Percentiles rank a stretch among this genome's conserved stretches.
These are phyloP conservation scores for Colletotrichum zoysiae DNA, from an alignment of 2,329 filamentous ascomycete species.

Conservation along the genomic window DNA sequence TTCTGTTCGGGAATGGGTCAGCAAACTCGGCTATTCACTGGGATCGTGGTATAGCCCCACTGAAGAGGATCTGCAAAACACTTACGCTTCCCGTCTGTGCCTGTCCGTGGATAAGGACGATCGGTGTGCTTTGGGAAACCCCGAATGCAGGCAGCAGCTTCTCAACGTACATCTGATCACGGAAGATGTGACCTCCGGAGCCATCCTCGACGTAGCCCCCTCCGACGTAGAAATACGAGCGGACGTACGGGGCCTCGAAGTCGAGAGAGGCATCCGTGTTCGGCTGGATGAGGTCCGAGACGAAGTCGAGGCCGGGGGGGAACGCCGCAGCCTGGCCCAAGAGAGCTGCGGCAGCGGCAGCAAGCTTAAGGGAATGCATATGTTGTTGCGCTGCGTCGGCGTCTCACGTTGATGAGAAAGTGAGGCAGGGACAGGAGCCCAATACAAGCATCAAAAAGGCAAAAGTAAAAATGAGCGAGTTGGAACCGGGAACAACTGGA, in stretches of 20 bases:
- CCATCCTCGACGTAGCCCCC: slow-evolving; percentile 51
- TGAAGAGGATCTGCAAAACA: slow-evolving; percentile 24
- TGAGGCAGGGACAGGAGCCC: slow-evolving; percentile 10
- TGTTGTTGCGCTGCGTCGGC: slow-evolving; percentile 21
- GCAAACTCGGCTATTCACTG: slow-evolving; percentile 7
- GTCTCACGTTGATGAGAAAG: slow-evolving; percentile 14
- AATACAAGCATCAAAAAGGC: background rate
- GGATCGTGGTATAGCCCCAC: background rate
- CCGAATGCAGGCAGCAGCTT: slow-evolving; percentile 53
- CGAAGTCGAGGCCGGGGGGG: background rate
- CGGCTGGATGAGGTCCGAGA: background rate
- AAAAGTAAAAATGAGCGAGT: slow-evolving; percentile 7
- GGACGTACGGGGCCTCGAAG: slow-evolving; percentile 44
- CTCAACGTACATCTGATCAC: slow-evolving; percentile 68
- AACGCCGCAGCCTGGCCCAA: slow-evolving; percentile 32
- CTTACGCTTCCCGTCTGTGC: slow-evolving; percentile 56
- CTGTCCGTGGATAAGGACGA: slow-evolving; percentile 59
- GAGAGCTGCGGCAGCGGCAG: slow-evolving; percentile 29
- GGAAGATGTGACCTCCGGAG: slow-evolving; percentile 48
- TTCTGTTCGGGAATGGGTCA: slow-evolving; percentile 48
- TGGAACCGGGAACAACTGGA: slow-evolving; percentile 11
- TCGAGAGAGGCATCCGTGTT: slow-evolving; percentile 11
- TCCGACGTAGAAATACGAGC: slow-evolving; percentile 53
- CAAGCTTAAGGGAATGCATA: slow-evolving; percentile 38
- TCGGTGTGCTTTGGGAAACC: slow-evolving; percentile 47